These are phyloP conservation scores for Trifolium pratense DNA, from an alignment of 306 rosid species.

Conservation along the genomic window DNA sequence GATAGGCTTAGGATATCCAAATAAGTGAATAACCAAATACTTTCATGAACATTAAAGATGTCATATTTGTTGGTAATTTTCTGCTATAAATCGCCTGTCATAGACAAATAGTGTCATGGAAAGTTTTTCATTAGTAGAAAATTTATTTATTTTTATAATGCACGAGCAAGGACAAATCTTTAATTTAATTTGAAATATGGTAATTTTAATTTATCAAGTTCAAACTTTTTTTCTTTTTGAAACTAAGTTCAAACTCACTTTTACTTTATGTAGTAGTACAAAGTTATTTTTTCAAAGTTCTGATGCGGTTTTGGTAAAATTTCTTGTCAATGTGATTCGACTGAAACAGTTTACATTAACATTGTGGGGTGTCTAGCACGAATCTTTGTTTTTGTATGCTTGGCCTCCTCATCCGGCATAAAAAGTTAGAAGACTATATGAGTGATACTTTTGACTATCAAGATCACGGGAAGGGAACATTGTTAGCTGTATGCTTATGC, in stretches of 20 bases:
- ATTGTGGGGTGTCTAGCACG: conserved; percentile 4
- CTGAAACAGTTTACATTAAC: not conserved
- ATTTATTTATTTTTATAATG: not conserved
- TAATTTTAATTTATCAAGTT: not conserved
- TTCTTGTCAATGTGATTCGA: not conserved
- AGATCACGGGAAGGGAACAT: conserved; percentile 46
- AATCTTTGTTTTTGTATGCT: not conserved
- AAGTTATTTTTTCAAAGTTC: not conserved
- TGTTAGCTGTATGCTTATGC: not conserved
- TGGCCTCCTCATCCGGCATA: not conserved
- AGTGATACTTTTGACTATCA: conserved; percentile 12
- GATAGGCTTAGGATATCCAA: not conserved
- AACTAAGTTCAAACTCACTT: not conserved
- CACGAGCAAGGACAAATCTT: not conserved
- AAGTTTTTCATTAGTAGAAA: not conserved
- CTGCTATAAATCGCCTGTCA: not conserved
- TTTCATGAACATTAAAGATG: not conserved
- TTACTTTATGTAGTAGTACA: not conserved
- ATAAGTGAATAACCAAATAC: not conserved
- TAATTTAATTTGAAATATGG: not conserved
- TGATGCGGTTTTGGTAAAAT: not conserved
- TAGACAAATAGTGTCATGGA: not conserved
- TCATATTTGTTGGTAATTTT: not conserved
- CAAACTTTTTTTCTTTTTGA: not conserved
- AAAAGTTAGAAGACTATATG: not conserved